phyloP scores from a whole-genome alignment of 345 rosid genomes.

The Citrus reticulata region DNA sequence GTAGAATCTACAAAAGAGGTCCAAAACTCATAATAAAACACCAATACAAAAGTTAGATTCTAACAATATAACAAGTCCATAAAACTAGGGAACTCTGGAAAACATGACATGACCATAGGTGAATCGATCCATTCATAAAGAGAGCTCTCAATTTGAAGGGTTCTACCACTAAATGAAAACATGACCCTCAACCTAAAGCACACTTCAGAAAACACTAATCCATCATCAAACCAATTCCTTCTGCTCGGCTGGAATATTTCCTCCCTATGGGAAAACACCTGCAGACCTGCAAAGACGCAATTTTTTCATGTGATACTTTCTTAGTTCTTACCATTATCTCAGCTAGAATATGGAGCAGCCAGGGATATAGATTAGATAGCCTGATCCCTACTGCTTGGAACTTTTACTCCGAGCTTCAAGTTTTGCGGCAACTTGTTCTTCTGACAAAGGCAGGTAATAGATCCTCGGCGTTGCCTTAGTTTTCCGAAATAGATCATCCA shows the following conservation, averaged over 20 bases:
- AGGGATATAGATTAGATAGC: slow-evolving; percentile 17
- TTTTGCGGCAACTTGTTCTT: slow-evolving; percentile 84
- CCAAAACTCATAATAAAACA: not conserved
- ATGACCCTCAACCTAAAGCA: slow-evolving; percentile 22
- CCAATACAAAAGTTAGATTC: slow-evolving; percentile 17
- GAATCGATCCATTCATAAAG: slow-evolving; percentile 13
- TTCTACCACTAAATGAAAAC: slow-evolving; percentile 23
- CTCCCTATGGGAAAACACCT: slow-evolving; percentile 34
- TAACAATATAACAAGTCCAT: slow-evolving; percentile 14
- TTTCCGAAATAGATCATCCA: slow-evolving; percentile 92
- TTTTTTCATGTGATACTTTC: slow-evolving; percentile 27
- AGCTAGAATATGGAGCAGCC: slow-evolving; percentile 26
- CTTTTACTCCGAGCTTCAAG: slow-evolving; percentile 40
- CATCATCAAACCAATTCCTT: slow-evolving; percentile 20
- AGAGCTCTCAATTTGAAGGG: slow-evolving; percentile 19
- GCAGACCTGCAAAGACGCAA: slow-evolving; percentile 47
- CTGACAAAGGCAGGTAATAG: slow-evolving; percentile 90
- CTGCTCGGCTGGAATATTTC: slow-evolving; percentile 23
- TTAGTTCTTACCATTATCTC: slow-evolving; percentile 25
- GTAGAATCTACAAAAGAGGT: not conserved
- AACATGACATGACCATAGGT: slow-evolving; percentile 14
- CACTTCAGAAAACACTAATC: slow-evolving; percentile 23
- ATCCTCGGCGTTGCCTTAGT: slow-evolving; percentile 94
- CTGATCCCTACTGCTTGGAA: slow-evolving; percentile 38
- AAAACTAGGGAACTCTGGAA: slow-evolving; percentile 10